phyloP scores from a whole-genome alignment of 2,329 filamentous ascomycete species.

The Alternaria angustiovoidea region DNA sequence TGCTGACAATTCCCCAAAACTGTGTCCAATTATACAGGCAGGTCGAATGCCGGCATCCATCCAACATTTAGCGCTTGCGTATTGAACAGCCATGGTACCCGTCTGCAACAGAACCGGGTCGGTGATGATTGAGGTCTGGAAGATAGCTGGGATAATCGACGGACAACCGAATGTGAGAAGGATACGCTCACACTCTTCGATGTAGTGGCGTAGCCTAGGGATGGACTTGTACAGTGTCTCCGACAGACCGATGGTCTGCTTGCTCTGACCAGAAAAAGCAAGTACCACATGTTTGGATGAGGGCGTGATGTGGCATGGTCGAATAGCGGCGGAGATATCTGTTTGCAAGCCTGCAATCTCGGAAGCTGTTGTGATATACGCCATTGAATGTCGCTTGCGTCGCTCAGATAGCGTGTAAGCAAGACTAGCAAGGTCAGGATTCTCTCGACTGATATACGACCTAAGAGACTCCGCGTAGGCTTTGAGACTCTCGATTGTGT shows the following conservation, averaged over 20 bases:
- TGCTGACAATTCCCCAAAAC: conserved; percentile 54
- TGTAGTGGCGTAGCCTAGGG: conserved; percentile 10
- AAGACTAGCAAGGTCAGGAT: conserved; percentile 6
- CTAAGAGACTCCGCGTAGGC: neutral
- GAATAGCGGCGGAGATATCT: conserved; percentile 4
- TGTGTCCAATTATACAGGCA: conserved; percentile 27
- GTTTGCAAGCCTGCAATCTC: conserved; percentile 1
- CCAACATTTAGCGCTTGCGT: conserved; percentile 30
- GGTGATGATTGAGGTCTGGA: conserved; percentile 6
- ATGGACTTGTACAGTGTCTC: conserved; percentile 5
- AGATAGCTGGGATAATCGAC: conserved; percentile 22
- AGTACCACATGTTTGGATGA: conserved; percentile 8
- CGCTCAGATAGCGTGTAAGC: conserved; percentile 13
- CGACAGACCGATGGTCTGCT: conserved; percentile 8
- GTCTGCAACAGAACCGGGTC: conserved; percentile 25
- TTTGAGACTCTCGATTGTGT: conserved; percentile 9
- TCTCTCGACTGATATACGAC: neutral
- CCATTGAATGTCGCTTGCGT: conserved; percentile 11
- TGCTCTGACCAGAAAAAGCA: conserved; percentile 14
- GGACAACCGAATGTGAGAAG: conserved; percentile 12
- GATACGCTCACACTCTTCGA: conserved; percentile 23
- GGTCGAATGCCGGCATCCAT: conserved; percentile 23
- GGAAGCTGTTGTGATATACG: conserved; percentile 10
- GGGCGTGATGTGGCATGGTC: neutral
- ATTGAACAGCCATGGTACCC: conserved; percentile 29